phyloP scores from a whole-genome alignment of 2,329 filamentous ascomycete species.

The Cercospora zeina region DNA sequence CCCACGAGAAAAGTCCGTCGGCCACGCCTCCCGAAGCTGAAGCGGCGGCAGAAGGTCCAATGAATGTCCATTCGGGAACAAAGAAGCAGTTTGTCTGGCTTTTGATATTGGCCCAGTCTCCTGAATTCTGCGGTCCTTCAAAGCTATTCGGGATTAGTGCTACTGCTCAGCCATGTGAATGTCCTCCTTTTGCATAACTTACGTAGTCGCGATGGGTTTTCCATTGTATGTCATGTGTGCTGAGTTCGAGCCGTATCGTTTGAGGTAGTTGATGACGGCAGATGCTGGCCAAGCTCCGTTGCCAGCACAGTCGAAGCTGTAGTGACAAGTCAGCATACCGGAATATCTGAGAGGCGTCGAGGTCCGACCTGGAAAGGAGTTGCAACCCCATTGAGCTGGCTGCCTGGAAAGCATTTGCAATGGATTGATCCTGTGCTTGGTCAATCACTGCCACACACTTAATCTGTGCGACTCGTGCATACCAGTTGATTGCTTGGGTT shows the following conservation, averaged over 20 bases:
- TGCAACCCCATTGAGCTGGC: conserved; percentile 46
- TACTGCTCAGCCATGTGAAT: neutral
- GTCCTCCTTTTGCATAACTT: neutral
- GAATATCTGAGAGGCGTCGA: too few species aligned
- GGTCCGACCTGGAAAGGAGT: conserved; percentile 53
- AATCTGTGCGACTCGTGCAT: neutral
- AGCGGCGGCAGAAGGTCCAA: conserved; percentile 37
- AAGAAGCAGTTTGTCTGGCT: conserved; percentile 45
- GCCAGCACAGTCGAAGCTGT: conserved; percentile 55
- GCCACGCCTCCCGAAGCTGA: conserved; percentile 32
- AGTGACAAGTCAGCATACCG: neutral
- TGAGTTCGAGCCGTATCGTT: conserved; percentile 47
- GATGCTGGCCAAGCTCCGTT: conserved; percentile 44
- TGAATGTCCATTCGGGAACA: conserved; percentile 52
- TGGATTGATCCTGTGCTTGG: conserved; percentile 45
- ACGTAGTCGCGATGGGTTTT: conserved; percentile 55
- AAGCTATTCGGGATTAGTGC: conserved; percentile 39
- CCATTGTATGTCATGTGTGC: conserved; percentile 54
- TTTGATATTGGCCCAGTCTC: conserved; percentile 51
- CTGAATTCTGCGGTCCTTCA: conserved; percentile 46
- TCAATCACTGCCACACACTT: neutral
- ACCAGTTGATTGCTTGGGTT: conserved; percentile 36
- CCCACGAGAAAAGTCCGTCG: conserved; percentile 54
- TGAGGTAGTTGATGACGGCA: conserved; percentile 48
- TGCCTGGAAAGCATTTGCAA: conserved; percentile 50